These are phyloP conservation scores for Hanseniaspora lachancei DNA, from an alignment of 805 yeast genomes.

Conservation along the genomic window DNA sequence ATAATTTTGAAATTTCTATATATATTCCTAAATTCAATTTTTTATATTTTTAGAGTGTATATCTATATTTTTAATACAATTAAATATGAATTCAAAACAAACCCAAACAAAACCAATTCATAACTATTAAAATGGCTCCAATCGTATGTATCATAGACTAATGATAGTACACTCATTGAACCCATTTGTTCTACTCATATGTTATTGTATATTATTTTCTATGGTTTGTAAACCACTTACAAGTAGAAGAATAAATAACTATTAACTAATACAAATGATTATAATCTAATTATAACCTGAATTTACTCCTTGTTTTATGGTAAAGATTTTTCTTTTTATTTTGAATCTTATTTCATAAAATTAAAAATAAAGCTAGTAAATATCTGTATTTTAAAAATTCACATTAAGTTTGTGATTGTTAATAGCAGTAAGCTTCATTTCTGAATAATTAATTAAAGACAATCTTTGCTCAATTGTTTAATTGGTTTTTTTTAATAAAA, in stretches of 20 bases:
- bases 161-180: background rate
- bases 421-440: constrained; percentile 29
- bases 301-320: background rate
- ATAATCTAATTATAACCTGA: background rate
- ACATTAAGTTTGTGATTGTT: constrained; percentile 26
- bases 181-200: background rate
- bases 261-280: background rate
- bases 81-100: background rate
- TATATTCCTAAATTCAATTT: no score
- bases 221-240: background rate
- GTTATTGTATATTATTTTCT: background rate
- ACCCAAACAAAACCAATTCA: background rate
- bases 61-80: no score
- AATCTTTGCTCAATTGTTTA: no score
- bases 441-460: no score
- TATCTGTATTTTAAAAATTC: constrained; percentile 25
- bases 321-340: background rate
- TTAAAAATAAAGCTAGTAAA: background rate
- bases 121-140: constrained; percentile 11
- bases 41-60: no score
- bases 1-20: no score
- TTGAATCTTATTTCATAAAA: background rate
- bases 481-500: no score
- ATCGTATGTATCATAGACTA: constrained; percentile 7
- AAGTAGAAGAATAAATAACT: background rate